Evolutionary conservation across 2,329 filamentous ascomycete genomes (phyloP).

Genomic region (Ophiostoma perfectum): DNA sequence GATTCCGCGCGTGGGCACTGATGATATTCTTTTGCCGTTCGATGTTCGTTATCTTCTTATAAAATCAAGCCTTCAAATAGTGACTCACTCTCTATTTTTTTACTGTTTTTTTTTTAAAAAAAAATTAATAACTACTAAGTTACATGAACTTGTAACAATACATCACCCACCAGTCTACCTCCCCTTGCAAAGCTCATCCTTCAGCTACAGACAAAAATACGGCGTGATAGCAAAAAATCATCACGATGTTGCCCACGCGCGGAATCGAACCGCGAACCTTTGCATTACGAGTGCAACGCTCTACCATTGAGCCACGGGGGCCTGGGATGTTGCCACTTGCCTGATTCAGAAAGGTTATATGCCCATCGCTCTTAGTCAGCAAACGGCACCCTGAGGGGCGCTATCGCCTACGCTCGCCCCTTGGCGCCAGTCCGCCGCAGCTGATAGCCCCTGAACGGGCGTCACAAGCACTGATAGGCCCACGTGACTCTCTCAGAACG

Average conservation of each 20-base stretch:
- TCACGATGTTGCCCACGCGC: neutral
- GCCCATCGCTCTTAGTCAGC: neutral
- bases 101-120: neutral
- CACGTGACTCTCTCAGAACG: slow-evolving; percentile 11
- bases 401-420: neutral
- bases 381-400: neutral
- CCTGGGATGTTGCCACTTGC: slow-evolving; percentile 12
- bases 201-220: neutral
- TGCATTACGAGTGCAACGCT: slow-evolving; percentile 17
- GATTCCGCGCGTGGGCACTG: slow-evolving; percentile 5
- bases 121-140: neutral
- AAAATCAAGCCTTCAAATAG: neutral
- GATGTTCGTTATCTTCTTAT: neutral
- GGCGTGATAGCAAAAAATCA: neutral
- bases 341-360: neutral
- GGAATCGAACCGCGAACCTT: slow-evolving; percentile 14
- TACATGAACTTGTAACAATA: neutral
- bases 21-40: neutral
- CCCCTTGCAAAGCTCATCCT: too few species aligned
- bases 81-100: neutral
- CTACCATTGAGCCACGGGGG: slow-evolving; percentile 16
- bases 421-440: neutral
- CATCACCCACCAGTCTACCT: too few species aligned
- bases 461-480: neutral
- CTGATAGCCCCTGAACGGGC: slow-evolving; percentile 14